Conservation (phyloP, 1,284 basidiomycete genomes). For the Irpex lacteus region DNA sequence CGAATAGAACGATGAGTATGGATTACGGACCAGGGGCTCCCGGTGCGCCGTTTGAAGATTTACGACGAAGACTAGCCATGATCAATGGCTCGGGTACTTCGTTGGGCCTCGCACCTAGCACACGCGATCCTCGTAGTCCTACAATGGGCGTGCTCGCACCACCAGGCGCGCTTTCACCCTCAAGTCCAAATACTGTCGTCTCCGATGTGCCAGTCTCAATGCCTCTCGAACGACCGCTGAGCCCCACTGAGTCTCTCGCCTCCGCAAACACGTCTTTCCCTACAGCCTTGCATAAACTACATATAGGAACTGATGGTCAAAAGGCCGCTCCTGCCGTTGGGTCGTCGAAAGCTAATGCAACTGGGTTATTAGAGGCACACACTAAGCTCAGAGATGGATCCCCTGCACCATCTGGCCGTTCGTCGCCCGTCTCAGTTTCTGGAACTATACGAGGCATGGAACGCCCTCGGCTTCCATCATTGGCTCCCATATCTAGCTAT, state of each 20-base stretch:
- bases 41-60: constrained; percentile 67
- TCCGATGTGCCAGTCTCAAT: constrained; percentile 34
- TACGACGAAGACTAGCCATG: constrained; percentile 65
- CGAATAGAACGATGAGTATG: constrained; percentile 43
- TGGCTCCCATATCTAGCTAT: constrained; percentile 65
- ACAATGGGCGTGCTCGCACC: constrained; percentile 26
- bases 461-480: constrained; percentile 44
- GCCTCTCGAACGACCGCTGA: constrained; percentile 51
- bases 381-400: constrained; percentile 62
- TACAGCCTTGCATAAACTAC: constrained; percentile 53
- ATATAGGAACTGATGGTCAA: constrained; percentile 68
- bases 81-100: constrained; percentile 71
- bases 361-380: constrained; percentile 73
- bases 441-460: constrained; percentile 47
- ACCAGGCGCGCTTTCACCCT: constrained; percentile 24
- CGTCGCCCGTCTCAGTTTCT: constrained; percentile 63
- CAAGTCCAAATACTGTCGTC: constrained; percentile 30
- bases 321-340: constrained; percentile 86
- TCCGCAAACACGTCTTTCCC: constrained; percentile 66
- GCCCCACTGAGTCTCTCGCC: constrained; percentile 71
- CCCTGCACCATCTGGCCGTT: constrained; percentile 64
- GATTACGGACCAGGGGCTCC: constrained; percentile 32
- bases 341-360: constrained; percentile 74
- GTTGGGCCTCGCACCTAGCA: constrained; percentile 41
- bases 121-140: constrained; percentile 43